Percentiles rank a stretch among this genome's conserved stretches.
These are phyloP conservation scores for Pholiota adiposa DNA, from an alignment of 1,284 basidiomycete species.

Conservation along the genomic window DNA sequence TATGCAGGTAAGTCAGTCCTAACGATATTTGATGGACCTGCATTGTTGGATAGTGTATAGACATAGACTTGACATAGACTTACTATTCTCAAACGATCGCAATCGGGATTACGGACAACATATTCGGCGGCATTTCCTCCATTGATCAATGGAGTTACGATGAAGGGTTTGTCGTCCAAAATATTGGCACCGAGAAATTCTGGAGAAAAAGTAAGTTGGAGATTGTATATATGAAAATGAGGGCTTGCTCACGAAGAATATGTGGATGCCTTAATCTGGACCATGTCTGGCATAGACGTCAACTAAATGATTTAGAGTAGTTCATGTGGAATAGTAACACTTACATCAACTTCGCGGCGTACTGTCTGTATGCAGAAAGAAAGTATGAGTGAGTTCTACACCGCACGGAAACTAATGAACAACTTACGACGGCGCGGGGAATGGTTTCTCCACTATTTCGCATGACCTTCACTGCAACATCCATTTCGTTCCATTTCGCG, in stretches of 20 bases:
- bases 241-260: constrained; percentile 25
- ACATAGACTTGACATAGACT: background rate
- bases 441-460: constrained; percentile 14
- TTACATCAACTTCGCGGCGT: constrained; percentile 26
- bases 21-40: constrained; percentile 29
- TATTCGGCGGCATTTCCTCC: constrained; percentile 29
- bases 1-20: constrained; percentile 33
- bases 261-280: constrained; percentile 28
- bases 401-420: background rate
- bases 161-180: constrained; percentile 31
- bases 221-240: background rate
- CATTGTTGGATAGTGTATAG: too few relatives aligned
- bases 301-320: background rate
- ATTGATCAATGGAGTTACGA: constrained; percentile 30
- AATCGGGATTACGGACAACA: constrained; percentile 22
- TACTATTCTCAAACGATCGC: constrained; percentile 28
- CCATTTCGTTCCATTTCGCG: constrained; percentile 30
- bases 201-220: constrained; percentile 4
- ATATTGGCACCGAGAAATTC: constrained; percentile 34
- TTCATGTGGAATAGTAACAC: background rate
- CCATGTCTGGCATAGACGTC: constrained; percentile 24
- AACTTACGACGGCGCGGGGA: constrained; percentile 24
- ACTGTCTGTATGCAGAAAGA: constrained; percentile 16
- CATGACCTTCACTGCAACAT: constrained; percentile 33
- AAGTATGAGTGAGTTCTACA: background rate